A percentile compares a stretch with the other conserved stretches of the same genome.
phyloP scores from a whole-genome alignment of 176 grass and related monocot genomes.

The Zoysia pacifica region DNA sequence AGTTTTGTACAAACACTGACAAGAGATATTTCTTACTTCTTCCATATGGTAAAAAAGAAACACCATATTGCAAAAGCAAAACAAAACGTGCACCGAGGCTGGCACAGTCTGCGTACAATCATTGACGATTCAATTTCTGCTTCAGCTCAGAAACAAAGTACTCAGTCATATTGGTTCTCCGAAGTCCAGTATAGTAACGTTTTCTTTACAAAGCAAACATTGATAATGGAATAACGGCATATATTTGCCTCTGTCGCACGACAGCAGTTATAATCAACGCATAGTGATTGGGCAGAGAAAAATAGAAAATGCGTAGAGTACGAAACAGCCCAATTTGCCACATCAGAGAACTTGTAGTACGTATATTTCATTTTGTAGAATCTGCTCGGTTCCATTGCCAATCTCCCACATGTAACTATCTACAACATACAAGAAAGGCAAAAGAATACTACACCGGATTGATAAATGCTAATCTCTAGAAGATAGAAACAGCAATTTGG shows the following conservation, averaged over 20 bases:
- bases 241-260: not conserved
- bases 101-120: too few species aligned
- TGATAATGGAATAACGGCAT: too few species aligned
- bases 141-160: too few species aligned
- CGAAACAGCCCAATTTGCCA: not conserved
- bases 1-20: too few species aligned
- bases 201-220: too few species aligned
- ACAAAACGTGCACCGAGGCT: too few species aligned
- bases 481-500: not conserved
- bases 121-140: too few species aligned
- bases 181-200: too few species aligned
- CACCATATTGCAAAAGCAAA: too few species aligned
- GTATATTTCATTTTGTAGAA: not conserved
- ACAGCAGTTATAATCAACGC: not conserved
- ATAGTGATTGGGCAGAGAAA: not conserved
- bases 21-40: too few species aligned
- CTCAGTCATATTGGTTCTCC: too few species aligned
- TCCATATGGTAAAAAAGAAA: too few species aligned
- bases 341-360: not conserved
- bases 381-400: not conserved
- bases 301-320: not conserved
- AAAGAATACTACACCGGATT: not conserved
- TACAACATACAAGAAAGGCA: not conserved
- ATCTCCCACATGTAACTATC: not conserved
- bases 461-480: slow-evolving; percentile 2